Evolutionary conservation across 305 asterid genomes (phyloP).

Genomic region (Petunia hybrid): DNA sequence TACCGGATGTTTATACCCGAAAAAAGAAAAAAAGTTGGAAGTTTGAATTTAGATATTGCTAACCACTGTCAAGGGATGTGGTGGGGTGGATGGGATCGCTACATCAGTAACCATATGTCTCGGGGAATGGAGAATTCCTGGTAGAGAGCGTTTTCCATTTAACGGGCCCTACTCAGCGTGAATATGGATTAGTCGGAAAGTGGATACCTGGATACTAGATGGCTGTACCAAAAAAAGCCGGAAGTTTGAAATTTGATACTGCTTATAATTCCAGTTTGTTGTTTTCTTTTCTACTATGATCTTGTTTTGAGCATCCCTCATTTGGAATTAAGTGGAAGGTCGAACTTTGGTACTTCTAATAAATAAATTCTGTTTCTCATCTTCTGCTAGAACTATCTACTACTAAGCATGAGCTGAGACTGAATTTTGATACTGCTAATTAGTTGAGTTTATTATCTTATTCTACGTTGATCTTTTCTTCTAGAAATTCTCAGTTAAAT

Average conservation of each 20-base stretch:
- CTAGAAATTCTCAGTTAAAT: not conserved
- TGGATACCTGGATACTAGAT: too few relatives aligned
- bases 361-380: not conserved
- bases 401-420: not conserved
- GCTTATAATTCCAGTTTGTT: not conserved
- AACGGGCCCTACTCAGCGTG: too few relatives aligned
- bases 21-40: too few relatives aligned
- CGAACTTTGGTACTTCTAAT: not conserved
- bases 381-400: not conserved
- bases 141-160: too few relatives aligned
- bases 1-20: too few relatives aligned
- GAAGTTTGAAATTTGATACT: conserved; percentile 1
- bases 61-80: too few relatives aligned
- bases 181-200: too few relatives aligned
- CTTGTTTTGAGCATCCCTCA: not conserved
- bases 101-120: too few relatives aligned
- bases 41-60: not conserved
- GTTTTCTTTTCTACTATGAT: not conserved
- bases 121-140: too few relatives aligned
- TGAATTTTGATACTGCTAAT: not conserved
- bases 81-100: too few relatives aligned
- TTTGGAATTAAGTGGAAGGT: not conserved
- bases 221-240: too few relatives aligned
- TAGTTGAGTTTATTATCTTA: not conserved
- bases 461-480: not conserved